These are phyloP conservation scores for Leptodontidium sp. DNA, from an alignment of 2,329 filamentous ascomycete species.

Conservation along the genomic window DNA sequence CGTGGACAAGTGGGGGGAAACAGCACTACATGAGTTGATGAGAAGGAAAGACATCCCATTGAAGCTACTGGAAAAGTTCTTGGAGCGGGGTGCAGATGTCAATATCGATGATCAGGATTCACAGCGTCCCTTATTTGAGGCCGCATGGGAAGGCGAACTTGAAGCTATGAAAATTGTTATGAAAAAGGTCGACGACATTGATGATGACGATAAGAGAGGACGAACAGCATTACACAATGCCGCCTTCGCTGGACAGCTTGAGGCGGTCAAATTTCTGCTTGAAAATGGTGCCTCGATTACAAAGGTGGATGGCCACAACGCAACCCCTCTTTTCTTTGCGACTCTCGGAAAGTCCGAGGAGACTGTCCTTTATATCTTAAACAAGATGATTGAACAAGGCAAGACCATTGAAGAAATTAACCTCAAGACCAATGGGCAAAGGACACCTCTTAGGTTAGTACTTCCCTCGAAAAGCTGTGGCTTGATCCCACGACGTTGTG, in stretches of 20 bases:
- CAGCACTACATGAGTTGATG: slow-evolving; percentile 11
- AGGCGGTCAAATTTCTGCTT: slow-evolving; percentile 12
- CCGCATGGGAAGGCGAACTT: slow-evolving; percentile 5
- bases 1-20: neutral
- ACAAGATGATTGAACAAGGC: slow-evolving; percentile 12
- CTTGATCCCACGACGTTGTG: too few relatives aligned
- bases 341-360: slow-evolving; percentile 13
- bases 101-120: slow-evolving; percentile 6
- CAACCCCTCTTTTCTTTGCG: neutral
- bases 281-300: neutral
- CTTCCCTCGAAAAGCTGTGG: too few relatives aligned
- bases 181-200: slow-evolving; percentile 12
- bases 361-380: neutral
- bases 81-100: slow-evolving; percentile 1
- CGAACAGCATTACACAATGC: slow-evolving; percentile 8
- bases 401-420: neutral
- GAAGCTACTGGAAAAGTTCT: neutral
- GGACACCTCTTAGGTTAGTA: slow-evolving; percentile 3
- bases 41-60: slow-evolving; percentile 1
- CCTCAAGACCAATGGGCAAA: neutral
- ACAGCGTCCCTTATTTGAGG: slow-evolving; percentile 1
- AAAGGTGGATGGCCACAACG: neutral
- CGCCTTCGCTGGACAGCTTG: neutral
- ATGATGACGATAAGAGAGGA: slow-evolving; percentile 11
- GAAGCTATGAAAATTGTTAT: slow-evolving; percentile 18